Percentiles rank a stretch among this genome's conserved stretches.
Evolutionary conservation across 495 filamentous ascomycete species (phyloP).

Genomic region (Lophium mytilinum): DNA sequence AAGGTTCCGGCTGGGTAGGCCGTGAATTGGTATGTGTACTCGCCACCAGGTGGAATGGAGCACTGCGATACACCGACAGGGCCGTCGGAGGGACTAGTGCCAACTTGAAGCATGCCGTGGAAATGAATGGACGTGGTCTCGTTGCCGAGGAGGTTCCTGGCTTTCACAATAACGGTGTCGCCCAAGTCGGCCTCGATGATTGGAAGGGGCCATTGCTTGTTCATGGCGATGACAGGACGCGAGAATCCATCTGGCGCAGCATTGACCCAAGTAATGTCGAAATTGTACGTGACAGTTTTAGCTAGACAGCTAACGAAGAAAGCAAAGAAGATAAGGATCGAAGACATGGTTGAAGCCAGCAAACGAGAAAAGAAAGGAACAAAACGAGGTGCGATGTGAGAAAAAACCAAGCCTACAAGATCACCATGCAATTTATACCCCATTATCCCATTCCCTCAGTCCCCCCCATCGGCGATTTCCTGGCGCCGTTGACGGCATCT

Average conservation of each 20-base stretch:
- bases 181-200: constrained; percentile 14
- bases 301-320: background rate
- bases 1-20: constrained; percentile 22
- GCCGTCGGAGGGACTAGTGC: constrained; percentile 14
- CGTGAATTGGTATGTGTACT: constrained; percentile 13
- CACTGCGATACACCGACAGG: constrained; percentile 16
- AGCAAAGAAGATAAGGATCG: background rate
- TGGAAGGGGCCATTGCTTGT: constrained; percentile 24
- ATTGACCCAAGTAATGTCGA: constrained; percentile 18
- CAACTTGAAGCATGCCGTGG: constrained; percentile 16
- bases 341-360: background rate
- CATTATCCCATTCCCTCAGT: too few relatives aligned
- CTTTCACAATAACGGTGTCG: constrained; percentile 17
- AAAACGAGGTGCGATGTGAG: too few relatives aligned
- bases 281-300: constrained; percentile 13
- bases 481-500: too few relatives aligned
- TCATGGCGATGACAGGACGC: constrained; percentile 23
- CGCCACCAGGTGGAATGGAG: constrained; percentile 13
- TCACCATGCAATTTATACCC: too few relatives aligned
- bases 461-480: too few relatives aligned
- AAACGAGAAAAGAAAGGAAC: too few relatives aligned
- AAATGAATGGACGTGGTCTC: constrained; percentile 19
- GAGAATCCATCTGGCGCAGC: constrained; percentile 16
- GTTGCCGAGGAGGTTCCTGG: constrained; percentile 19
- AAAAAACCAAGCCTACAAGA: too few relatives aligned